These are phyloP conservation scores for Casaregolazyma suthepensis DNA, from an alignment of 1,139 yeast genomes.

Conservation along the genomic window DNA sequence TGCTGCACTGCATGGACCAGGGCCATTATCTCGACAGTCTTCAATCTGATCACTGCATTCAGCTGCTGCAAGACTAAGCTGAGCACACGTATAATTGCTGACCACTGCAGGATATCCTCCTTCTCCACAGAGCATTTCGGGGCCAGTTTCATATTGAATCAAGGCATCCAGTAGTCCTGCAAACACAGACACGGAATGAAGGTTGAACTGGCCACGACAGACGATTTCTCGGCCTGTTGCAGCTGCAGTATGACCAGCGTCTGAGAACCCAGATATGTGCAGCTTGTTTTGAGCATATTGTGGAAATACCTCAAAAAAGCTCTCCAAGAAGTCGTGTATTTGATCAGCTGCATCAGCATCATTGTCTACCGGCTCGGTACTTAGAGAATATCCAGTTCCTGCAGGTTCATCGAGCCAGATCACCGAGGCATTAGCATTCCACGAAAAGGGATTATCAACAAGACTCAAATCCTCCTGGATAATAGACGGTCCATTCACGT, in stretches of 20 bases:
- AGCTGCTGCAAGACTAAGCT: constrained; percentile 40
- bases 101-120: constrained; percentile 62
- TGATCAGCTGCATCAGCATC: constrained; percentile 63
- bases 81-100: constrained; percentile 49
- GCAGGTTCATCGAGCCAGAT: constrained; percentile 61
- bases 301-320: constrained; percentile 61
- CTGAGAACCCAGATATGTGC: constrained; percentile 73
- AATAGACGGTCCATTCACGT: constrained; percentile 59
- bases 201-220: constrained; percentile 46
- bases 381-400: constrained; percentile 63
- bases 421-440: constrained; percentile 58
- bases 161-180: constrained; percentile 68
- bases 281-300: constrained; percentile 44
- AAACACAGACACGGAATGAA: constrained; percentile 60
- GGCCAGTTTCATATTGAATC: constrained; percentile 54
- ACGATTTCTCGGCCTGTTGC: constrained; percentile 60
- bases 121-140: constrained; percentile 70
- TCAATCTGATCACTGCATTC: constrained; percentile 14
- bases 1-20: constrained; percentile 14
- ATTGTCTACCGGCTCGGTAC: constrained; percentile 41
- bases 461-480: constrained; percentile 30
- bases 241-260: constrained; percentile 74
- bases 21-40: constrained; percentile 7
- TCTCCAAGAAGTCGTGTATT: constrained; percentile 59
- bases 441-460: constrained; percentile 47